Evolutionary conservation across 2,329 filamentous ascomycete genomes (phyloP), one percentile per base, ranked within the genome.

Genomic region (Colletotrichum falcatum): DNA sequence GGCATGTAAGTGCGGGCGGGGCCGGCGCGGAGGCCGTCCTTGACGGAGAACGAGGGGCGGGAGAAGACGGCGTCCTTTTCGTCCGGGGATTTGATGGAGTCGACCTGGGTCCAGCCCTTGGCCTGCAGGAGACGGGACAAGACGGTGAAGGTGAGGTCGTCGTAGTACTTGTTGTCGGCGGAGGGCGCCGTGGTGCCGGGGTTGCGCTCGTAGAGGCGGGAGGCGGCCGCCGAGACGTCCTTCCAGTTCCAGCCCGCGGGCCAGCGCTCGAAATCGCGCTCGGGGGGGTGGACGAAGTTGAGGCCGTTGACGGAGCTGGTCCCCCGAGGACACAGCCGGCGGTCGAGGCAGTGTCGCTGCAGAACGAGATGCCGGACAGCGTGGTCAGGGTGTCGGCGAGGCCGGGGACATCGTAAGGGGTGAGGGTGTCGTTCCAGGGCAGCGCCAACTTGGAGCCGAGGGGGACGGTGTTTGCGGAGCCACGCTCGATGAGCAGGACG

Each of bases 311-410:
- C 73, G 30, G 75, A 75, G 37, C 77, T 78, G 23, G 79, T 77
- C 81, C 81, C 35, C 81, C 80, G 0, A 82, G 75, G n/a, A 82
- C 69, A 72, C 81, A 82, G 2, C 78, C 80, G 53, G 79, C 80
- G 44, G 75, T 74, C 6, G 74, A 75, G 20, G 79, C 78, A 12
- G 78, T 80, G 73, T 83, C 81, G 28, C 75, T 76, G 73, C 80
- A 82, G 70, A 78, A 78, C 12, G 74, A 74, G 61, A 73, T 76
- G n/a, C 77, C 28, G 46, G 23, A 48, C 39, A 70, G 35, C 3
- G 56, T 49, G 18, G 72, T 74, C 44, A 79, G 60, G 65, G 76
- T 76, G 72, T 75, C 74, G 2, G 58, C 75, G 44, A 79, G 72
- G 2, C 69, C 76, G 11, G 78, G 78, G 2, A 80, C 74, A 39